Evolutionary conservation across 2,329 filamentous ascomycete species (phyloP), one percentile per base, ranked within the genome.

Genomic region (Cladosporium colombiae): DNA sequence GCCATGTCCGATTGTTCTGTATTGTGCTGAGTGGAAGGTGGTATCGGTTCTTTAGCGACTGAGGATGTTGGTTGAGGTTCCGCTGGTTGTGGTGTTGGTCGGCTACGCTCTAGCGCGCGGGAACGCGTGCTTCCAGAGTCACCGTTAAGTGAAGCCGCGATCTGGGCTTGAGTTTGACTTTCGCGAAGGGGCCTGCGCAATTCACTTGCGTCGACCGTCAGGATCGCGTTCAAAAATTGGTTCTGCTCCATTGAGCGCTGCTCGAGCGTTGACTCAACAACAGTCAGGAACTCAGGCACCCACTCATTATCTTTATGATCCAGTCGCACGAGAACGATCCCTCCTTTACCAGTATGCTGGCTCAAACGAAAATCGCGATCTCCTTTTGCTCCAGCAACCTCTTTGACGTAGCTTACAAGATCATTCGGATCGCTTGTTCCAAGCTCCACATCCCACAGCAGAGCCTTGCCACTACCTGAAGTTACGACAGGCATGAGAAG

Each of bases 181-280:
- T 89, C 84, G 2, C 79, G 77, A 14, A 79, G 77, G 6, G 88
- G 85, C 44, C 88, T 86, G 66, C 91, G 88, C 23, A 98, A 81
- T 52, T 86, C 84, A 66, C 85, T 87, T 7, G 92, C 87, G 78
- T 98, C 89, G 60, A 90, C 90, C n/a, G 83, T 88, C 31, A 98
- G 80, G 55, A 99, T 95, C 1, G 91, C 91, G 76, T 97, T 92
- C 2, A 99, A 83, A 68, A 99, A 96, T 72, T 97, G 93, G 66
- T 90, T 93, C 74, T 97, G 93, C 71, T 94, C 88, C 62, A 97
- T 89, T 2, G 93, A 88, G 4, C 92, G 87, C 75, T 96, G 93
- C 67, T 93, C 89, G 14, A 96, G 84, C 55, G 87, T 83, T 23
- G 89, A 76, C 2, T 93, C 91, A 18, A 96, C 86, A 3, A 67